Base-by-base conservation (phyloP, 2,329 filamentous ascomycete genomes). In the Cryphonectria radicalis region DNA sequence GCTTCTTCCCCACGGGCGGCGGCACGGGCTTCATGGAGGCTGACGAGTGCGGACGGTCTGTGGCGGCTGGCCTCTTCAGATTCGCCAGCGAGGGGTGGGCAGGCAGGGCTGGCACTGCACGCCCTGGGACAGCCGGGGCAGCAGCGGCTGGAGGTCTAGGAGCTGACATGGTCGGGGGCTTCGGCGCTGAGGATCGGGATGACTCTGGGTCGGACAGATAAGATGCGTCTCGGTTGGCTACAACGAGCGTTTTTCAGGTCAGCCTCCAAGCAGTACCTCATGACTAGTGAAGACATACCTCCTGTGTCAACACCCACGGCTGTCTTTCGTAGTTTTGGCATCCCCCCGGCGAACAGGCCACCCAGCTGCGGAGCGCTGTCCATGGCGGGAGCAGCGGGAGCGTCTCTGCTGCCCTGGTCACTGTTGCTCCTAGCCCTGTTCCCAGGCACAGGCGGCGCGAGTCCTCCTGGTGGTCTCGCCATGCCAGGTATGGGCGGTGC, bases 281-380 rank as follows among this genome's bases (percentile, higher is more conserved):
- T 35, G 40, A 66, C n/a, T 1, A 43, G 4, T 42, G 2, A 19
- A 32, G 70, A 70, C 85, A 76, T 77, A 87, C 87, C 87, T 79
- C 91, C 93, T 1, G 93, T 95, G 80, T 94, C 88, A 72, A 95
- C 85, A 55, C 92, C 92, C 3, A 93, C 95, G 70, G 94, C 92
- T 3, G 91, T 88, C 84, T 97, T 98, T 80, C 93, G 93, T 77
- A 99, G 80, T 83, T 98, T 98, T 3, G 96, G 96, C 89, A 98
- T 98, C 53, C 95, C 96, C 50, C 94, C 95, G 0, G 93, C 94
- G 78, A 99, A 97, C 37, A 99, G 81, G 1, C 96, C 96, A 42
- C 86, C 95, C 14, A 98, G 81, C 79, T 98, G 95, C 14, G 94
- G 94, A 64, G 93, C 89, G 28, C 89, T 81, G 32, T 91, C 88